Evolutionary conservation across 495 filamentous ascomycete genomes (phyloP), one percentile per base, ranked within the genome.

Genomic region (Cenococcum geophilum): DNA sequence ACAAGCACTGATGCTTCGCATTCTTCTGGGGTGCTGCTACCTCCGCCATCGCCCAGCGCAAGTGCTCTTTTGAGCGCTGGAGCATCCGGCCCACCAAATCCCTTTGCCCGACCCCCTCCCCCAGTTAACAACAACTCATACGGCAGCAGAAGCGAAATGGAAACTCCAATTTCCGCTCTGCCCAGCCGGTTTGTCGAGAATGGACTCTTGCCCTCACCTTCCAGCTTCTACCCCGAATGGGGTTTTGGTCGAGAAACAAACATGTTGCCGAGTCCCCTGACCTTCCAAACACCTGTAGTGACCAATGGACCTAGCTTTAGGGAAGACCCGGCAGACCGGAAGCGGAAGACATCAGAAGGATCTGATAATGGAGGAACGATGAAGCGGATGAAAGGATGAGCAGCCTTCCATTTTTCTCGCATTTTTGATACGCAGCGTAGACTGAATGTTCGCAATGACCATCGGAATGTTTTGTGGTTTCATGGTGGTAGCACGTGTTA

Each of bases 81-180:
- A 14, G 95, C 95, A 5, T 86, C 86, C 57, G 93, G 93, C 0
- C 93, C 93, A 21, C 89, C 90, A 5, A 98, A 98, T 75, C 93
- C 93, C 2, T 98, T 97, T 72, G 93, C 95, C 1, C 81, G 92
- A 45, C 93, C 91, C 4, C 77, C 78, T 42, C 87, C 88, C 4
- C 85, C 85, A 10, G 80, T 81, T 57, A 82, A 76, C 55, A 84
- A 82, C 58, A 70, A 51, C n/a, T 57, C 58, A 0, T 65, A 81
- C 63, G 84, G 78, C 50, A 81, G 75, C 55, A 83, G 82, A 54
- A 89, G 88, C 71, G 87, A 89, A 63, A 92, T 91, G 61, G 91
- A 97, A 67, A 97, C 93, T 4, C 93, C 93, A 0, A 92, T 96
- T n/a, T 97, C 92, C n/a, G 92, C 93, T 2, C 79, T 98, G 8